phyloP scores from a whole-genome alignment of 2,329 filamentous ascomycete genomes.

The Phoma herbarum region DNA sequence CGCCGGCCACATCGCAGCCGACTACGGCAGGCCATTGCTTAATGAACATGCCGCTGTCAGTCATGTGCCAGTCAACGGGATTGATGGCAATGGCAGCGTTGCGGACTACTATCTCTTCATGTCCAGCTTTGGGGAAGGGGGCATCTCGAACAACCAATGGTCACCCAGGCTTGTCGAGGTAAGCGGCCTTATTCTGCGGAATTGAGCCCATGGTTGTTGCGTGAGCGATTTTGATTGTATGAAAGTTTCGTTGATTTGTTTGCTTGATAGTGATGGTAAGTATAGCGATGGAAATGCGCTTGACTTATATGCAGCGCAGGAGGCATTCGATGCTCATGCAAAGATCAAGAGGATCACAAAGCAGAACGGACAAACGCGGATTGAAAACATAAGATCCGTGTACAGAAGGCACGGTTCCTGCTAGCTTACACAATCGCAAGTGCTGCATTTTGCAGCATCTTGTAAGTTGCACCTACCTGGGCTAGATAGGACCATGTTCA shows the following conservation, averaged over 20 bases:
- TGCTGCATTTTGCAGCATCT: neutral
- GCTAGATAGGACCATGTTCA: neutral
- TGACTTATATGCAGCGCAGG: neutral
- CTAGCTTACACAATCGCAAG: neutral
- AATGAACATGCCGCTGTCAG: constrained; percentile 43
- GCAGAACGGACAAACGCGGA: neutral
- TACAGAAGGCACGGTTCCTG: neutral
- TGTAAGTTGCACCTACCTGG: neutral
- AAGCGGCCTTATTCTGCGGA: constrained; percentile 35
- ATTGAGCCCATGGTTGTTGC: neutral
- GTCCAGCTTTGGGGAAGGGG: constrained; percentile 30
- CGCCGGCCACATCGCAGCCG: constrained; percentile 55
- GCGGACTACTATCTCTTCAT: constrained; percentile 38
- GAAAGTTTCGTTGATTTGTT: neutral
- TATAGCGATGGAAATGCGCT: neutral
- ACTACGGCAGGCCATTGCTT: constrained; percentile 41
- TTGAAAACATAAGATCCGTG: neutral
- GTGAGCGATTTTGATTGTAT: neutral
- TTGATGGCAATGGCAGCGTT: constrained; percentile 43
- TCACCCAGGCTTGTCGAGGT: constrained; percentile 28
- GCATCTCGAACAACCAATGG: constrained; percentile 33
- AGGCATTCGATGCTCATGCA: neutral
- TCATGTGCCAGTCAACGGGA: constrained; percentile 36
- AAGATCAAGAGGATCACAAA: neutral
- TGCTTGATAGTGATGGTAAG: neutral